Evolutionary conservation across 2,329 filamentous ascomycete genomes (phyloP), one percentile per base, ranked within the genome.

Genomic region (Aspergillus calidoustus): DNA sequence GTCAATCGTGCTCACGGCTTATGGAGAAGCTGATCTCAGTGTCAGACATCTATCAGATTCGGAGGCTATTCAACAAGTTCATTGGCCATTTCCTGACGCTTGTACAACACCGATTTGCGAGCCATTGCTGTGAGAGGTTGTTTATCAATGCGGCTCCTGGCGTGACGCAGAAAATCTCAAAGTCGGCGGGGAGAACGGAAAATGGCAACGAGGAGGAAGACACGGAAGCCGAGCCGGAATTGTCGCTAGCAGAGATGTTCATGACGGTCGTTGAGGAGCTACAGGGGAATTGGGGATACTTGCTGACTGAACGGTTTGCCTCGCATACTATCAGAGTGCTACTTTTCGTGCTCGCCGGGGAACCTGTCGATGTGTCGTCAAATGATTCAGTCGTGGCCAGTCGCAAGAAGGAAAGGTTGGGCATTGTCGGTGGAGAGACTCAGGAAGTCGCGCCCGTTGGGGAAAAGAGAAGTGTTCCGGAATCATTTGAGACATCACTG

Each of bases 71-170:
- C 75, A 86, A 87, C 66, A 92, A 91, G 49, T 97, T 98, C 76
- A 88, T 84, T 22, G 89, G 90, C 38, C 91, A 98, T 77, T 96
- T 98, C 77, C 82, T 94, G 61, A 90, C 93, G 70, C 85, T 99
- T 30, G 89, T 97, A 55, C 93, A 96, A 75, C 95, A 99, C 79
- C 90, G 95, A 19, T 99, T 99, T 72, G 95, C 95, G 5, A 96
- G 93, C 63, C 95, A 99, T 81, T 98, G 94, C 79, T 97, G 93
- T 75, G 95, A 99, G 80, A 92, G 92, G 28, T 84, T 99, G 34
- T 98, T 99, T 76, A 82, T 93, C 53, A 87, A 91, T 66, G 90
- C 91, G 1, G 93, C 93, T 0, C 89, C 91, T 1, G 80, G 90
- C 11, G 91, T 97, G 43, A 90, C 90, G 15, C 82, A 89, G 64